phyloP scores from a whole-genome alignment of 805 yeast genomes.

The Myxozyma udenii region DNA sequence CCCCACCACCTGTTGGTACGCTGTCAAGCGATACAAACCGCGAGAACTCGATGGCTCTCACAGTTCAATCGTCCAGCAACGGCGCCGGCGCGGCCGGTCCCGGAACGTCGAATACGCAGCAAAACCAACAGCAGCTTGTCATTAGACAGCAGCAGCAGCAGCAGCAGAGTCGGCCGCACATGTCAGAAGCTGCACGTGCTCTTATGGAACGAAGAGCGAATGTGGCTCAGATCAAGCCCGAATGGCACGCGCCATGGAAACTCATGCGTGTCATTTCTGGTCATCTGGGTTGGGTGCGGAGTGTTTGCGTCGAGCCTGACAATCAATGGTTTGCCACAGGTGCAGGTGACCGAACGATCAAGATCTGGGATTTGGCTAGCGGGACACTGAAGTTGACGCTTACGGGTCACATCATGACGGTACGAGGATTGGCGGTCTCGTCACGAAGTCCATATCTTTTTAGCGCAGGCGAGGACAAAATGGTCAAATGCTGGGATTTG shows the following conservation, averaged over 20 bases:
- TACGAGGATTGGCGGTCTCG: slow-evolving; percentile 71
- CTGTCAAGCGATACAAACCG: slow-evolving; percentile 1
- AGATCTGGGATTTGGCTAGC: slow-evolving; percentile 83
- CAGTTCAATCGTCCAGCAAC: slow-evolving; percentile 1
- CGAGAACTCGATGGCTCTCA: slow-evolving; percentile 14
- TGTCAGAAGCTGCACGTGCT: slow-evolving; percentile 14
- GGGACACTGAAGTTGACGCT: slow-evolving; percentile 69
- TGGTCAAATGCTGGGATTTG: slow-evolving; percentile 93
- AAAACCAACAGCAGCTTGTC: slow-evolving; percentile 5
- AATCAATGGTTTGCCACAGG: slow-evolving; percentile 93
- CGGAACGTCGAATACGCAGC: neutral
- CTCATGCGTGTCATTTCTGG: slow-evolving; percentile 74
- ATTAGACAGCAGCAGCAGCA: slow-evolving; percentile 4
- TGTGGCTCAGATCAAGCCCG: slow-evolving; percentile 31
- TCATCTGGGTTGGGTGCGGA: slow-evolving; percentile 88
- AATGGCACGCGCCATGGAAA: slow-evolving; percentile 66
- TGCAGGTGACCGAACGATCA: slow-evolving; percentile 80
- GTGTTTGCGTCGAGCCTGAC: slow-evolving; percentile 78
- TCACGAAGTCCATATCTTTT: slow-evolving; percentile 81
- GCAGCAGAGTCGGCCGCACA: neutral
- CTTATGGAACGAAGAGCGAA: slow-evolving; percentile 22
- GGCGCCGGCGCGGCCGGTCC: neutral
- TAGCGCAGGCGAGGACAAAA: slow-evolving; percentile 88
- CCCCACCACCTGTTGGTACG: slow-evolving; percentile 27
- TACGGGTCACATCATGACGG: slow-evolving; percentile 89